Conservation (phyloP, 345 rosid species). For the Arabis hirsuta region DNA sequence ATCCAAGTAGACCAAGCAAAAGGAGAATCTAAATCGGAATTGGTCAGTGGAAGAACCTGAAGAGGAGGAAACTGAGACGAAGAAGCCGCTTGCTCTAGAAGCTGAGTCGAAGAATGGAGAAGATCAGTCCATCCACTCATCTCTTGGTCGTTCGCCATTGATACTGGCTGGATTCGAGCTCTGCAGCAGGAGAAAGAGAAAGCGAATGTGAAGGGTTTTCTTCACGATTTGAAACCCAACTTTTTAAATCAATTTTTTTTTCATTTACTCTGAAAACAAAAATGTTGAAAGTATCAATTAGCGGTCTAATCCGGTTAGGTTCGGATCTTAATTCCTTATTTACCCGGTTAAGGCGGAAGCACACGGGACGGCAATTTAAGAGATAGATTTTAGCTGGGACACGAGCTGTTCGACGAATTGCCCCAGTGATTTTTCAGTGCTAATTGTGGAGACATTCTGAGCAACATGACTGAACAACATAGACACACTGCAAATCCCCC, state of each 20-base stretch:
- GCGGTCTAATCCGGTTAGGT: constrained; percentile 20
- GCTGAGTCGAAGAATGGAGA: constrained; percentile 90
- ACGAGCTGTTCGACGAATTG: constrained; percentile 40
- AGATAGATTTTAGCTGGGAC: background rate
- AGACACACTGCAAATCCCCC: too few species aligned
- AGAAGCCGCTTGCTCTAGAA: constrained; percentile 97
- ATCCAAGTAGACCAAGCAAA: constrained; percentile 8
- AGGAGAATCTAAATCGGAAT: background rate
- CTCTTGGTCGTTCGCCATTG: constrained; percentile 83
- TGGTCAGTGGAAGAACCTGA: constrained; percentile 59
- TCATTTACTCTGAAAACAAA: background rate
- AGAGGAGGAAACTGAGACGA: constrained; percentile 98
- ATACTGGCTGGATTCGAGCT: constrained; percentile 28
- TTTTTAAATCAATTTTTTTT: background rate
- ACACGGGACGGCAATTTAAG: background rate
- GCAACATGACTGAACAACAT: too few species aligned
- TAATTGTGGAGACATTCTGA: too few species aligned
- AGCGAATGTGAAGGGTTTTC: background rate
- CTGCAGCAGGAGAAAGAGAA: constrained; percentile 2
- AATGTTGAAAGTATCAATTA: too few species aligned
- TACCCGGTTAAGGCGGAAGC: background rate
- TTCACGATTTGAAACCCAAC: constrained; percentile 1
- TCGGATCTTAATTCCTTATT: background rate
- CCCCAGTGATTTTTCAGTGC: background rate
- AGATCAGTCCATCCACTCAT: constrained; percentile 92